Base-by-base conservation (phyloP, 2,329 filamentous ascomycete species). In the Ophiocordyceps australis region DNA sequence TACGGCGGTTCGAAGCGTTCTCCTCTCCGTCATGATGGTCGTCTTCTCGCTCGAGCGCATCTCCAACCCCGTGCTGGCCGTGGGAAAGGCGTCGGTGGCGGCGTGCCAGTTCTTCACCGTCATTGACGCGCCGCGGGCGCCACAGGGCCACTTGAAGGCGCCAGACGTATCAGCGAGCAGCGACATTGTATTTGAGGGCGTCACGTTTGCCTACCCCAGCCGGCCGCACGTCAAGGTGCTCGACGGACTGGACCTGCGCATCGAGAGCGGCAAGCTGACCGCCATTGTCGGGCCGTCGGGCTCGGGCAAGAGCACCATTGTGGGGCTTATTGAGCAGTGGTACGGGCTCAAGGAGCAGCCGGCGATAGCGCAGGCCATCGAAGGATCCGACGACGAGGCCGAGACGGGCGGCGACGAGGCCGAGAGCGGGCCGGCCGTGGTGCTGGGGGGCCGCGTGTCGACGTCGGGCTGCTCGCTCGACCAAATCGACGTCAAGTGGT, bases 261-360 rank as follows among this genome's bases (percentile, higher is more conserved):
- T 81, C 28, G 55, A 65, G 31, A 57, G 65, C 7, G 72, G 73
- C 13, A 75, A 77, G 38, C 62, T 73, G 3, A 80, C 74, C 1
- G 77, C 77, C 3, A 73, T 83, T 12, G 76, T 83, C 13, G 77
- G 77, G 0, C 65, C 74, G 1, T 78, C 72, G 3, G 77, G 77
- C 0, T 72, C 65, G 5, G 77, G 78, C 1, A 85, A 83, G 44
- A 77, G 70, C 26, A 83, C 77, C 0, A 68, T 82, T 15, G 66
- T 81, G 1, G 74, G 71, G 0, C 49, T 83, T 3, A 53, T 82
- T 4, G 70, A 82, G 40, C 56, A 74, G 17, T 82, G 74, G 73
- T 82, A 82, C 40, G 65, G 68, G 3, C 52, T 75, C 1, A 52
- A 60, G 19, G 54, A 62, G 5, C 59, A 69, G 31, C 49, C 61